Conservation (phyloP, 768 basidiomycete species). For the Mycena indigotica region DNA sequence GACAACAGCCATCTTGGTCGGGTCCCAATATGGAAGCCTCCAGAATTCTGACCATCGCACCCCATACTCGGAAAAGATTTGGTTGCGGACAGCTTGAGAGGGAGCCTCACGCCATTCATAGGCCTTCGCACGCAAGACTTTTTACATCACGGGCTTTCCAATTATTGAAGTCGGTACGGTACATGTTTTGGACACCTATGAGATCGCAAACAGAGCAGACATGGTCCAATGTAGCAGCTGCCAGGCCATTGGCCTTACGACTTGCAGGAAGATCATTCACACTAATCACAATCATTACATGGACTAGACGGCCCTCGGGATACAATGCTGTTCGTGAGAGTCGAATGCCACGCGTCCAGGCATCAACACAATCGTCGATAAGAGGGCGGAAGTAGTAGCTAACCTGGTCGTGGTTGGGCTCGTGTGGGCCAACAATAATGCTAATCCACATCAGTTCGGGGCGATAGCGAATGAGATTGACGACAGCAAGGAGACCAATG, state of each 20-base stretch:
- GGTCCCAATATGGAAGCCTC: slow-evolving; percentile 34
- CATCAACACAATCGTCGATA: slow-evolving; percentile 26
- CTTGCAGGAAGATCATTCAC: slow-evolving; percentile 34
- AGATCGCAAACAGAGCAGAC: slow-evolving; percentile 32
- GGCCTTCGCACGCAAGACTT: slow-evolving; percentile 17
- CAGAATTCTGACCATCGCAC: no score
- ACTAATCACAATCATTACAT: slow-evolving; percentile 15
- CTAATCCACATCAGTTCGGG: slow-evolving; percentile 34
- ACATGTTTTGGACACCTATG: slow-evolving; percentile 8
- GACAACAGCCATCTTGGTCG: slow-evolving; percentile 28
- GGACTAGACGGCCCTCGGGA: background rate
- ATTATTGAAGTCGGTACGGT: slow-evolving; percentile 16
- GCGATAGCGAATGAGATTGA: slow-evolving; percentile 33
- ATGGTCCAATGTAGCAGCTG: slow-evolving; percentile 21
- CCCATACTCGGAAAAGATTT: slow-evolving; percentile 18
- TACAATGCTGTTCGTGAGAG: slow-evolving; percentile 18
- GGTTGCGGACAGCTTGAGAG: slow-evolving; percentile 17
- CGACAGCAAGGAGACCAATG: slow-evolving; percentile 30
- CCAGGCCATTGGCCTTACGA: slow-evolving; percentile 28
- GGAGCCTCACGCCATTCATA: slow-evolving; percentile 11
- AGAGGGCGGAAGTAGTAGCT: slow-evolving; percentile 31
- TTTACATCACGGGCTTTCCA: slow-evolving; percentile 15
- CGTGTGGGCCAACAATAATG: slow-evolving; percentile 32
- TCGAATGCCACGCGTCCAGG: slow-evolving; percentile 20
- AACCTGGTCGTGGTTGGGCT: slow-evolving; percentile 29